These are phyloP conservation scores for Paraphaeosphaeria sporulosa DNA, from an alignment of 2,329 filamentous ascomycete species.

Conservation along the genomic window DNA sequence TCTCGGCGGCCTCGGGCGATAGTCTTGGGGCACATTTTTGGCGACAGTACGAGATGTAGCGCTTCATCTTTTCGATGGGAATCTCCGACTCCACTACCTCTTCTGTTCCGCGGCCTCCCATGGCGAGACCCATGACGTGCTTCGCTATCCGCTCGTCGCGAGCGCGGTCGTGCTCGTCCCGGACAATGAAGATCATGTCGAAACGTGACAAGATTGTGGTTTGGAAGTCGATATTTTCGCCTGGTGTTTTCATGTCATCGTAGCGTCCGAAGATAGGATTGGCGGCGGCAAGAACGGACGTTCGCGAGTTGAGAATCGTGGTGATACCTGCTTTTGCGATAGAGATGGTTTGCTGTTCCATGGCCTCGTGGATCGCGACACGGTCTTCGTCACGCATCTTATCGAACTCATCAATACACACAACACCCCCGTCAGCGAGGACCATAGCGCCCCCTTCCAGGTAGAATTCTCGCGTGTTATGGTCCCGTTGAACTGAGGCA, in stretches of 20 bases:
- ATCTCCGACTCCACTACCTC: conserved; percentile 88
- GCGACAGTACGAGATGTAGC: conserved; percentile 97
- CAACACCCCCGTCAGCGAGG: conserved; percentile 92
- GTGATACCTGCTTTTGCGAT: conserved; percentile 99
- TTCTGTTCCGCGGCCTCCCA: conserved; percentile 84
- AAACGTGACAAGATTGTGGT: conserved; percentile 98
- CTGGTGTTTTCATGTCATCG: conserved; percentile 95
- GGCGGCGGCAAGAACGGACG: conserved; percentile 91
- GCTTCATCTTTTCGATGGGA: conserved; percentile 93
- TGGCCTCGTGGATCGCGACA: conserved; percentile 98
- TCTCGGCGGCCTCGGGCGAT: conserved; percentile 89
- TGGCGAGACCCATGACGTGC: conserved; percentile 97
- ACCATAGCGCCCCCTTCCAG: conserved; percentile 99
- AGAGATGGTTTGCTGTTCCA: conserved; percentile 99
- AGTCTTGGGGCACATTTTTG: conserved; percentile 91
- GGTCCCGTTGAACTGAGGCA: conserved; percentile 93
- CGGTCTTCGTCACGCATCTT: conserved; percentile 99
- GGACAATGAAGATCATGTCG: conserved; percentile 99
- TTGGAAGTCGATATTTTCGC: conserved; percentile 99
- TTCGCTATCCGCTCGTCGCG: conserved; percentile 93
- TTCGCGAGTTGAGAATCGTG: conserved; percentile 94
- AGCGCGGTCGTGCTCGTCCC: conserved; percentile 87
- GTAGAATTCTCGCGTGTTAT: conserved; percentile 93
- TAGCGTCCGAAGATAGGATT: conserved; percentile 98
- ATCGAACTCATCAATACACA: conserved; percentile 99